Evolutionary conservation across 225 moss, liverwort and hornwort species (phyloP), one percentile per base, ranked within the genome.

Genomic region (Ulota crispa): DNA sequence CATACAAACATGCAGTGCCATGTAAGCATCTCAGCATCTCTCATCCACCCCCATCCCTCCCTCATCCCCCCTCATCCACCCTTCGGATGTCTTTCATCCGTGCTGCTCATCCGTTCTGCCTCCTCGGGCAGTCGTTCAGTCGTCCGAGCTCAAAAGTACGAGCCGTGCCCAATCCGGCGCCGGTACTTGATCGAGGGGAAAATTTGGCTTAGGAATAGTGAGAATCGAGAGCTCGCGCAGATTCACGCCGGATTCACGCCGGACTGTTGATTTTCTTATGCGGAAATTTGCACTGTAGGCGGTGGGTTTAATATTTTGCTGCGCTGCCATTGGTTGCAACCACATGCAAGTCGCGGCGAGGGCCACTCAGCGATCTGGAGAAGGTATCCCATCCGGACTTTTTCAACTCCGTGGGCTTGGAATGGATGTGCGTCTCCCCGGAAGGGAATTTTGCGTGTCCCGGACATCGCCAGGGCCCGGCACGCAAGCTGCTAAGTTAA

Each of bases 401-500:
- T 45, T 14, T 45, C 45, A 45, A 45, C 45, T 4, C 1, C 23
- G 8, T 24, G 36, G 15, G 3, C 6, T 3, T 8, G n/a, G n/a
- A n/a, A n/a, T 1, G 24, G 36, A 0, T 14, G 0, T 0, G 12
- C 3, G 2, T 37, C 57, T 16, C 10, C 16, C 9, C n/a, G 11
- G 9, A 3, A 8, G 10, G 0, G 0, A 2, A 2, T 3, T 3
- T 37, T 20, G 61, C 75, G 21, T 43, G 60, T 7, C 28, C 6
- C 13, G 0, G n/a, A 72, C 2, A 3, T 3, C 18, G 20, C n/a
- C n/a, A n/a, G n/a, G n/a, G n/a, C n/a, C n/a, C n/a, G n/a, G n/a
- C n/a, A n/a, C 62, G 30, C 75, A 61, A 75, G 19, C 41, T 60
- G 61, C 75, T 39, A 28, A 28, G 61, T 61, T 39, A 28, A 28